Evolutionary conservation across 163 green algal genomes (phyloP), one percentile per base, ranked within the genome.

Genomic region (Volvox carteri): DNA sequence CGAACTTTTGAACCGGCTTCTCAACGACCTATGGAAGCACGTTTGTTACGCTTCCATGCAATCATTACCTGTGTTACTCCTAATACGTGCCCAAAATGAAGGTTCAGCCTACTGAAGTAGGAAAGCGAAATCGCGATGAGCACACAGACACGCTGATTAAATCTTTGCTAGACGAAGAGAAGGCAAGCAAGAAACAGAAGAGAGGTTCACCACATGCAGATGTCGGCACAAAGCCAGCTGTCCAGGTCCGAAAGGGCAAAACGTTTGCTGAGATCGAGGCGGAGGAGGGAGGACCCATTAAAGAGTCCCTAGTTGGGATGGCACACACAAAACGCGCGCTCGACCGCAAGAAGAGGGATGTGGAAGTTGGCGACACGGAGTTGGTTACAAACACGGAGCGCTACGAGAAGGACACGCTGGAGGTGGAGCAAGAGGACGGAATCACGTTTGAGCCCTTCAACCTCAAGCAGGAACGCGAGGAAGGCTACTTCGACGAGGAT

Each of bases 401-500:
- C 9, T 92, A 89, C 50, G 95, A 97, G 75, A 92, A 95, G 58
- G 83, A 86, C 39, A 79, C 30, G 14, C 67, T 77, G 58, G 85
- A 87, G 14, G 86, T 92, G 39, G 89, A 93, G 89, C 86, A 94
- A 67, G 87, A 91, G 73, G 87, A 92, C 11, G 92, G 92, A 0
- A 67, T 92, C 35, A 90, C 87, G 62, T 90, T 93, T 30, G 92
- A 89, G 62, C 90, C 83, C 28, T 95, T 95, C 56, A 94, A 93
- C 78, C 78, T 94, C 37, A 85, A 92, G 76, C 90, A 95, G 78
- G 96, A 98, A 86, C 91, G 95, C 0, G 85, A 93, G 70, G 90
- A 93, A 18, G 96, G 96, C 4, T 86, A 94, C 88, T 97, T 98
- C 90, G 95, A 97, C 56, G 95, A 96, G 18, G 90, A 92, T 14